Evolutionary conservation across 2,329 filamentous ascomycete species (phyloP).

Genomic region (Thelonectria discophora): DNA sequence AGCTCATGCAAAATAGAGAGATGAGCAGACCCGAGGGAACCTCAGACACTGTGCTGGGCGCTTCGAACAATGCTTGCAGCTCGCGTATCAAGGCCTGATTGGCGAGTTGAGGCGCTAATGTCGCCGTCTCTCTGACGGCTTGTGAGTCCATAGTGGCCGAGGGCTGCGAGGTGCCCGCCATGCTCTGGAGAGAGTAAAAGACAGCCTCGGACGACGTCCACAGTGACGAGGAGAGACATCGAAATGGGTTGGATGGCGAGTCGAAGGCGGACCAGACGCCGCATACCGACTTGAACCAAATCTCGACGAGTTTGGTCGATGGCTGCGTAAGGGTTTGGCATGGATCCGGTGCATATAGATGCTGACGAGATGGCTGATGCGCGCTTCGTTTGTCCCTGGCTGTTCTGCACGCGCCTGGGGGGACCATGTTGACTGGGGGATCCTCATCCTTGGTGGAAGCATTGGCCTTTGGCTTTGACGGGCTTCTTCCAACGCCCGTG

Average conservation of each 20-base stretch:
- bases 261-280: constrained; percentile 37
- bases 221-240: constrained; percentile 25
- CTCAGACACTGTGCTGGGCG: constrained; percentile 25
- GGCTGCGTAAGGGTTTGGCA: constrained; percentile 31
- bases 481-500: too few relatives aligned
- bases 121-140: constrained; percentile 29
- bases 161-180: constrained; percentile 32
- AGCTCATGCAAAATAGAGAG: constrained; percentile 33
- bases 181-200: constrained; percentile 36
- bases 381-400: too few relatives aligned
- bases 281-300: constrained; percentile 37
- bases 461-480: too few relatives aligned
- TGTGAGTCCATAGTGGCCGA: constrained; percentile 13
- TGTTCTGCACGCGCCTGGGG: neutral
- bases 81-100: constrained; percentile 35
- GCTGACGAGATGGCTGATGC: neutral
- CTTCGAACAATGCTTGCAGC: constrained; percentile 21
- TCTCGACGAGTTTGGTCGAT: constrained; percentile 28
- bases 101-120: constrained; percentile 25
- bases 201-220: constrained; percentile 27
- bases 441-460: constrained; percentile 5
- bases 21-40: constrained; percentile 31
- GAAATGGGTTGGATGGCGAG: constrained; percentile 32
- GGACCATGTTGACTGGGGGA: neutral
- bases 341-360: neutral